Evolutionary conservation across 345 rosid species (phyloP).

Genomic region (Clarkia xantiana): DNA sequence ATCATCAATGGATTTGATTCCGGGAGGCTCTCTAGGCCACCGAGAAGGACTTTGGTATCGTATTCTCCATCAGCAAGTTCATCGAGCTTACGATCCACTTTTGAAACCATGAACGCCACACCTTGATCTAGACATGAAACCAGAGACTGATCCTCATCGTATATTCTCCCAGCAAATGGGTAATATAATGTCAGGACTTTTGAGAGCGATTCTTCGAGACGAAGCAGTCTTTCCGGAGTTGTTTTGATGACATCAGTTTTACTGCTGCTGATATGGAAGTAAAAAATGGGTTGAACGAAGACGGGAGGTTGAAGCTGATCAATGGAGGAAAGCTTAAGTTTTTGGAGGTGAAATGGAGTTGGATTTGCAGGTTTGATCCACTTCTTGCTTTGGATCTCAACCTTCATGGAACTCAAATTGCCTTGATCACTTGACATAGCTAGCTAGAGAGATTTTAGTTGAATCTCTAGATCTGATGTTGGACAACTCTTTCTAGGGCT

Average conservation of each 20-base stretch:
- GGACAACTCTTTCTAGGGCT: no score
- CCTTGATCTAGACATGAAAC: no score
- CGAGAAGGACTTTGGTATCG: background rate
- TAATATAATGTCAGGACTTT: background rate
- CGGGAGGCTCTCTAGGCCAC: no score
- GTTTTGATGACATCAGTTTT: no score
- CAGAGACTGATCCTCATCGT: background rate
- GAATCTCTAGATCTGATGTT: no score
- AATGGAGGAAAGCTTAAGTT: background rate
- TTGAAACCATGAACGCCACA: slow-evolving; percentile 2
- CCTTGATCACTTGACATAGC: no score
- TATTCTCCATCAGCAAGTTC: background rate
- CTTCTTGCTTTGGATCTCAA: background rate
- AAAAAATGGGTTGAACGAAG: slow-evolving; percentile 10
- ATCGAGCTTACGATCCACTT: slow-evolving; percentile 3
- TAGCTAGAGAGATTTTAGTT: no score
- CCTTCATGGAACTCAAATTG: background rate
- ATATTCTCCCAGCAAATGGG: slow-evolving; percentile 1
- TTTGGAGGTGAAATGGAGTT: background rate
- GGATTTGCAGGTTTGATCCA: background rate
- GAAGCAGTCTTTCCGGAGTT: no score
- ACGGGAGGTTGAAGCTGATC: slow-evolving; percentile 5
- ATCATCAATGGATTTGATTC: no score
- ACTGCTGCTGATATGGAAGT: slow-evolving; percentile 11
- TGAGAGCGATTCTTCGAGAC: slow-evolving; percentile 6